Evolutionary conservation across 202 grass and related monocot species (phyloP).

Genomic region (Setaria italica): DNA sequence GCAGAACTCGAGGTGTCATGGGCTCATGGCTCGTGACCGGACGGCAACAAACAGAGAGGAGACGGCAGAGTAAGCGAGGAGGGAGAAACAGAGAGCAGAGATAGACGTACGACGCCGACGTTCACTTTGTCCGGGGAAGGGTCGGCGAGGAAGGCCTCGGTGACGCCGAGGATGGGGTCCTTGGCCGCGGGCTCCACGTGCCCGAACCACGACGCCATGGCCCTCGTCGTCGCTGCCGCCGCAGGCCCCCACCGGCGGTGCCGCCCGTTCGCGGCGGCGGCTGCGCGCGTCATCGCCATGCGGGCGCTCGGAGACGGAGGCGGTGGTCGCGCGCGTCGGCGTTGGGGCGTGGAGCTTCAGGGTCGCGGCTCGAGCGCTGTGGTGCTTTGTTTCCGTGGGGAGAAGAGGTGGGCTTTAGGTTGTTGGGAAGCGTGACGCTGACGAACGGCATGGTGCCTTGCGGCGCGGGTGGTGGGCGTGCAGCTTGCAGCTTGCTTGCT

Average conservation of each 20-base stretch:
- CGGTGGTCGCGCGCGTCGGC: neutral
- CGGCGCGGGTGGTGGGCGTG: neutral
- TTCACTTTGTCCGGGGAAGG: slow-evolving; percentile 82
- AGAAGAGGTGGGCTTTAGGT: neutral
- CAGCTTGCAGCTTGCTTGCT: too few species aligned
- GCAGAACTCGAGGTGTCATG: neutral
- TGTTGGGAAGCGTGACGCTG: neutral
- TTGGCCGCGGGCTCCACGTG: slow-evolving; percentile 84
- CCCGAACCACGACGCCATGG: slow-evolving; percentile 62
- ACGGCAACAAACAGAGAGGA: neutral
- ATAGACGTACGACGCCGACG: slow-evolving; percentile 74
- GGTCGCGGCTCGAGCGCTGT: neutral
- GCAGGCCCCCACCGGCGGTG: neutral
- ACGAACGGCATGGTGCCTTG: neutral
- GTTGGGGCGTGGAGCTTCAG: neutral
- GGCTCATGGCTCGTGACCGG: neutral
- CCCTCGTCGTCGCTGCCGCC: slow-evolving; percentile 28
- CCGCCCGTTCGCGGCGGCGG: slow-evolving; percentile 24
- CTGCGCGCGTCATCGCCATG: slow-evolving; percentile 55
- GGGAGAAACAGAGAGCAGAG: neutral
- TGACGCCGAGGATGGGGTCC: slow-evolving; percentile 96
- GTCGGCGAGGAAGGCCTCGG: slow-evolving; percentile 93
- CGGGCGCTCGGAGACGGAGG: neutral
- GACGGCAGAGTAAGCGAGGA: neutral
- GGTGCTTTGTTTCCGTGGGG: neutral